Conservation (phyloP, 805 yeast species). For the Trichomonascus vanleenenianus region DNA sequence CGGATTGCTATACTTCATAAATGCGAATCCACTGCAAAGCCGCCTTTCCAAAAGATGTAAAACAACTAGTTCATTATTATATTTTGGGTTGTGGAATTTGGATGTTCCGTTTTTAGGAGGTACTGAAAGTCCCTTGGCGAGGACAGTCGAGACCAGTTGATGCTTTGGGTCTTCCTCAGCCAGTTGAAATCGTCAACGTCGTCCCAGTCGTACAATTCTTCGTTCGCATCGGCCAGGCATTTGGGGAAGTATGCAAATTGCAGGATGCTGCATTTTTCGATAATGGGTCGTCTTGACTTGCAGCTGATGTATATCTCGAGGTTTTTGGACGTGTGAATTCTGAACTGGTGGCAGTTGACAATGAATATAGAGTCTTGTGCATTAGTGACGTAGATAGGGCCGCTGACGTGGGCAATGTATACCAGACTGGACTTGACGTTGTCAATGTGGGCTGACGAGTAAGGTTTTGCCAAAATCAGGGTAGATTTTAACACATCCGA, state of each 20-base stretch:
- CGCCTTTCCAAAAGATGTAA: no score
- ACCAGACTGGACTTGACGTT: conserved; percentile 16
- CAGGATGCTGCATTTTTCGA: conserved; percentile 20
- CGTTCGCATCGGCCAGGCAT: background rate
- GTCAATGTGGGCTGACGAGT: conserved; percentile 9
- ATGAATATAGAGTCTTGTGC: conserved; percentile 13
- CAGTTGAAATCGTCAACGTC: conserved; percentile 25
- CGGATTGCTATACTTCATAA: no score
- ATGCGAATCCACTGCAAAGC: no score
- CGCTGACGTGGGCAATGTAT: conserved; percentile 12
- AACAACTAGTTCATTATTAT: background rate
- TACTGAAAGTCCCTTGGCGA: background rate
- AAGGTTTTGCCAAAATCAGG: conserved; percentile 1
- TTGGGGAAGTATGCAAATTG: conserved; percentile 16
- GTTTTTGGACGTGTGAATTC: conserved; percentile 21
- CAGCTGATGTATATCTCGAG: conserved; percentile 20
- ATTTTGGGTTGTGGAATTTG: background rate
- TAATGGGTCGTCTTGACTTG: conserved; percentile 20
- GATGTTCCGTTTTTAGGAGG: no score
- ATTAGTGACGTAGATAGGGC: conserved; percentile 19
- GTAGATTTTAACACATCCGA: conserved; percentile 6
- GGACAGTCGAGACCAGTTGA: conserved; percentile 12
- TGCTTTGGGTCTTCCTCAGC: conserved; percentile 14
- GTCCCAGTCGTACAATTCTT: conserved; percentile 3
- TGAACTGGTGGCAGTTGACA: conserved; percentile 22